phyloP scores from a whole-genome alignment of 371 early-diverging fungal genomes.

The Capillidium heterosporum region DNA sequence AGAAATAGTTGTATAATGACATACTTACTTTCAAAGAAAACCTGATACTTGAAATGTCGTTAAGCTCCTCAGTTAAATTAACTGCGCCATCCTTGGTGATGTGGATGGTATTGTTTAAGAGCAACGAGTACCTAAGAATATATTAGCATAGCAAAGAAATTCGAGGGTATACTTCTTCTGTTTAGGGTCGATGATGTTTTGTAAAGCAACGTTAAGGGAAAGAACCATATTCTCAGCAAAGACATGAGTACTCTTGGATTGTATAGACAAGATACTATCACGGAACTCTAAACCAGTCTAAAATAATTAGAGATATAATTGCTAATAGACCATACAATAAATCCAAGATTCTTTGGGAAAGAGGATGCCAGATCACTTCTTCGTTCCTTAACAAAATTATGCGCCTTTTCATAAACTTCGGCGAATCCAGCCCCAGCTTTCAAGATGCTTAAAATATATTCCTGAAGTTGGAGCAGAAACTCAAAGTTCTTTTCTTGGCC shows the following conservation, averaged over 20 bases:
- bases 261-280: slow-evolving; percentile 59
- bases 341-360: slow-evolving; percentile 79
- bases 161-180: slow-evolving; percentile 10
- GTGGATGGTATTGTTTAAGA: slow-evolving; percentile 64
- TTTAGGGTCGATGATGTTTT: slow-evolving; percentile 49
- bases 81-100: slow-evolving; percentile 39
- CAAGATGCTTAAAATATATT: slow-evolving; percentile 41
- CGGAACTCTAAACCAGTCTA: slow-evolving; percentile 87
- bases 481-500: slow-evolving; percentile 79
- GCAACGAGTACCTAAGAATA: slow-evolving; percentile 46
- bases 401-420: slow-evolving; percentile 54
- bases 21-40: slow-evolving; percentile 46
- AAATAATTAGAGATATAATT: not conserved
- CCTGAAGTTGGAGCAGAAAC: slow-evolving; percentile 68
- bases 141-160: not conserved
- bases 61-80: slow-evolving; percentile 53
- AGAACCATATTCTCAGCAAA: slow-evolving; percentile 72
- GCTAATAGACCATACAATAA: slow-evolving; percentile 25
- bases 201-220: slow-evolving; percentile 69
- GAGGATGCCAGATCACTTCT: slow-evolving; percentile 69
- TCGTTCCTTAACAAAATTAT: slow-evolving; percentile 43
- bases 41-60: slow-evolving; percentile 50
- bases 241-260: slow-evolving; percentile 39
- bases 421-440: slow-evolving; percentile 60
- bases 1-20: not conserved